Evolutionary conservation across 768 basidiomycete species (phyloP).

Genomic region (Boletus sp.): DNA sequence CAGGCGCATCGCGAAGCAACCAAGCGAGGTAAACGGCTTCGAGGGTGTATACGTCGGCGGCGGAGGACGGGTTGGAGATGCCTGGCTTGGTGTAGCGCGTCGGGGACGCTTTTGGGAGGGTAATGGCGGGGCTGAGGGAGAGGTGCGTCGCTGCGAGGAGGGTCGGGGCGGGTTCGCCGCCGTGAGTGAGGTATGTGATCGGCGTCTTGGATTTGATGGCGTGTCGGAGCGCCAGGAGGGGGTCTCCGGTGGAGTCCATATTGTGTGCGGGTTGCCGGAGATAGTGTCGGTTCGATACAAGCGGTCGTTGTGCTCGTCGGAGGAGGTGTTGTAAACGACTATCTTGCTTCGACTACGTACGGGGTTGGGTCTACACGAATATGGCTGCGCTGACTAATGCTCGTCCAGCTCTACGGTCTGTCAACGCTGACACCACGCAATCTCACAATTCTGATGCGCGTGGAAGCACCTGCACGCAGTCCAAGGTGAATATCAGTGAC

Average conservation of each 20-base stretch:
- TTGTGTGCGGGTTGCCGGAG: background rate
- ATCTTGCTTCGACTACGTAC: background rate
- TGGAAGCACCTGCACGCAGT: no score
- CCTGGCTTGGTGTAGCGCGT: constrained; percentile 78
- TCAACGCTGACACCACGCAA: no score
- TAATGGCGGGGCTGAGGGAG: constrained; percentile 47
- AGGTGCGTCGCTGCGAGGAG: constrained; percentile 64
- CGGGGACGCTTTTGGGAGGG: constrained; percentile 67
- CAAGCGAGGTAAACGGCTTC: constrained; percentile 86
- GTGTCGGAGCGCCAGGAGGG: constrained; percentile 55
- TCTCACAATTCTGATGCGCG: no score
- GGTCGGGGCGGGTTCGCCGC: constrained; percentile 38
- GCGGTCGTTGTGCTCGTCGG: no score
- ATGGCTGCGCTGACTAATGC: background rate
- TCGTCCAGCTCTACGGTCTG: no score
- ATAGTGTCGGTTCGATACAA: background rate
- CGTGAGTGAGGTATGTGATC: constrained; percentile 44
- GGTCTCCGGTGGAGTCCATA: constrained; percentile 34
- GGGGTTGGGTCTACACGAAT: background rate
- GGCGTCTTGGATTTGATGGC: constrained; percentile 54
- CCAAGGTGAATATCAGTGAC: no score
- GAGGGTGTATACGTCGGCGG: constrained; percentile 64
- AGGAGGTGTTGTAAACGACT: background rate
- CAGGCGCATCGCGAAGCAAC: constrained; percentile 65
- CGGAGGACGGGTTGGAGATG: constrained; percentile 28